Evolutionary conservation across 2,329 filamentous ascomycete species (phyloP), one percentile per base, ranked within the genome.

Genomic region (Colletotrichum destructivum): DNA sequence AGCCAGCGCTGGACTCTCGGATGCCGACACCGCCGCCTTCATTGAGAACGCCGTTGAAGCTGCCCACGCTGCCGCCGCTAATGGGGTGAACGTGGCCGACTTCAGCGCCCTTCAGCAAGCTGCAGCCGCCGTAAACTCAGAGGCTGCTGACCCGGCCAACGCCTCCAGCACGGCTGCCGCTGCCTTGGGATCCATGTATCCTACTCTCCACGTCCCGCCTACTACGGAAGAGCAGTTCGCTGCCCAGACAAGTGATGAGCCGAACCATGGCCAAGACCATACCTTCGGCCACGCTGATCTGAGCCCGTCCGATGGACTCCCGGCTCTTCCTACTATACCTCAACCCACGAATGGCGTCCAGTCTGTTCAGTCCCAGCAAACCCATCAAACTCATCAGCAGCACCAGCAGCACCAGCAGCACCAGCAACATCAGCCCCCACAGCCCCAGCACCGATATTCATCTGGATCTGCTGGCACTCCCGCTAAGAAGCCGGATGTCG

Each of bases 401-500:
- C 75, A 72, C 75, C 64, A 66, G 54, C 54, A 52, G 18, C 76
- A 76, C 49, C 73, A 75, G 64, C 62, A 79, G 70, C 75, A 73
- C 74, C 64, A 67, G 55, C 55, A 72, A 26, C 74, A 75, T 31
- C 74, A 71, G 49, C 74, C 79, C n/a, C 76, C 77, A 40, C 74
- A 75, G 63, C 60, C 80, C 69, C 73, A 74, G 54, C 73, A 73
- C 47, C 76, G 80, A 73, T 86, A 82, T 75, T 79, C 81, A 44
- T 77, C 79, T 49, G 71, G 71, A 16, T 76, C 81, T 13, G 75
- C 83, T 13, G 76, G 85, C 75, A 82, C 84, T 75, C 81, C 84
- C 75, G 81, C 85, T 66, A 82, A 80, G 74, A 98, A 98, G 82
- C 95, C 95, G 9, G 90, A 92, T 8, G 96, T 98, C n/a, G 96